Evolutionary conservation across 495 filamentous ascomycete species (phyloP).

Genomic region (Xylaria palmicola): DNA sequence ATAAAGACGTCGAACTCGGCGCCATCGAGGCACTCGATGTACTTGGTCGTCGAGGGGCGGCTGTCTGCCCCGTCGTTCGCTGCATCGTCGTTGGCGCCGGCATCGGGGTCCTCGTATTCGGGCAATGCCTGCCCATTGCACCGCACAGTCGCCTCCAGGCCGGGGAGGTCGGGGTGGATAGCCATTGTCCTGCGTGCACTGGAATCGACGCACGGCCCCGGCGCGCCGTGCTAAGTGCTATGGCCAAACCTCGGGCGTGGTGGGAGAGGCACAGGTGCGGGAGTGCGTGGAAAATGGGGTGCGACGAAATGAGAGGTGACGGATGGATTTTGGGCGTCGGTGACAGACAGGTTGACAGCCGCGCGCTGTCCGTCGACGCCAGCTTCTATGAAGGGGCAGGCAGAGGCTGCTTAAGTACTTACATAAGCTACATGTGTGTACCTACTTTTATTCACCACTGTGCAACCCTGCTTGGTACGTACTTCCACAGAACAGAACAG

Average conservation of each 20-base stretch:
- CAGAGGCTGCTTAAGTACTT: too few relatives aligned
- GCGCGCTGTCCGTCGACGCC: too few relatives aligned
- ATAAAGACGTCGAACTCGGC: slow-evolving; percentile 24
- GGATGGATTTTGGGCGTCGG: too few relatives aligned
- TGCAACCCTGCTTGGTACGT: too few relatives aligned
- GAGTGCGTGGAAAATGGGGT: too few relatives aligned
- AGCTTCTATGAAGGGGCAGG: too few relatives aligned
- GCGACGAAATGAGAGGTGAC: background rate
- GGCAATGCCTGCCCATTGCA: slow-evolving; percentile 15
- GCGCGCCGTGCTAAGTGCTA: too few relatives aligned
- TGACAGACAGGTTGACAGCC: too few relatives aligned
- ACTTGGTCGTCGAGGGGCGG: slow-evolving; percentile 20
- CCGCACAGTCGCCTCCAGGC: slow-evolving; percentile 24
- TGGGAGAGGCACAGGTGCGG: background rate
- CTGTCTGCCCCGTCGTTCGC: background rate
- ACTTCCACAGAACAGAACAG: too few relatives aligned
- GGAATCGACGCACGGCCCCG: too few relatives aligned
- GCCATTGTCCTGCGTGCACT: slow-evolving; percentile 34
- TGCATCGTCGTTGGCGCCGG: background rate
- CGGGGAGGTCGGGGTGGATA: slow-evolving; percentile 24
- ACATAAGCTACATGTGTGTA: background rate
- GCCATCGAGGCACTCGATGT: slow-evolving; percentile 33
- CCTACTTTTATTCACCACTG: too few relatives aligned
- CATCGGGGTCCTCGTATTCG: slow-evolving; percentile 29
- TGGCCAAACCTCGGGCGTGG: too few relatives aligned